Evolutionary conservation across 2,329 filamentous ascomycete genomes (phyloP).

Genomic region (Botrytis pseudocinerea): DNA sequence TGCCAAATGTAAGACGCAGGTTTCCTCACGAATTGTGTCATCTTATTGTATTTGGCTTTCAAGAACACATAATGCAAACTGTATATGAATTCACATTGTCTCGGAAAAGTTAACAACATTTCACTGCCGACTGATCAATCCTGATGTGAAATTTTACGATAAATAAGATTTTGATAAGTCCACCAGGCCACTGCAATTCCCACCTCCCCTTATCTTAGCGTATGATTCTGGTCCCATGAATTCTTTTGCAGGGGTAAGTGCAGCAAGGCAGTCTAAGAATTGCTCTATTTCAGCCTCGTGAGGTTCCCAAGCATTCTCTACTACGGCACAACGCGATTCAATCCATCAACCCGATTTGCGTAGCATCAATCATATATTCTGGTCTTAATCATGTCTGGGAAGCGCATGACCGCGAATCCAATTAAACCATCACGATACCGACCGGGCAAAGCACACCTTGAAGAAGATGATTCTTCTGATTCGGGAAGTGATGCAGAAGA

Average conservation of each 20-base stretch:
- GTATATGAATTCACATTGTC: not conserved
- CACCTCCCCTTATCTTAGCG: not conserved
- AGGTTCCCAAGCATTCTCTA: constrained; percentile 13
- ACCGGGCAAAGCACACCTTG: constrained; percentile 72
- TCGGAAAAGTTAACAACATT: not conserved
- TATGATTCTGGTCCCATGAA: not conserved
- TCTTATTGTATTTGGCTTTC: not conserved
- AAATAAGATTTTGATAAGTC: not conserved
- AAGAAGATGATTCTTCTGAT: constrained; percentile 51
- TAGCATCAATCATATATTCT: not conserved
- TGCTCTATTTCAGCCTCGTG: constrained; percentile 31
- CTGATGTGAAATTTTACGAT: not conserved
- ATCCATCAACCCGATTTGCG: not conserved
- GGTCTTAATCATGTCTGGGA: constrained; percentile 58
- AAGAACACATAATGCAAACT: not conserved
- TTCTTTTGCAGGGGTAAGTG: constrained; percentile 5
- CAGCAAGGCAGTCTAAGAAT: constrained; percentile 15
- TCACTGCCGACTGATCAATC: not conserved
- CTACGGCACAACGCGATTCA: not conserved
- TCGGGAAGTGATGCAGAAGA: constrained; percentile 52
- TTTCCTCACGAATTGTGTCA: not conserved
- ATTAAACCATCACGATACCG: constrained; percentile 77
- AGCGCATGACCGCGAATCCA: constrained; percentile 93
- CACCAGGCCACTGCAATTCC: not conserved
- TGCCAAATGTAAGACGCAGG: not conserved